These are phyloP conservation scores for Elongisporangium prolatum DNA, from an alignment of 352 stramenopile species.

Conservation along the genomic window DNA sequence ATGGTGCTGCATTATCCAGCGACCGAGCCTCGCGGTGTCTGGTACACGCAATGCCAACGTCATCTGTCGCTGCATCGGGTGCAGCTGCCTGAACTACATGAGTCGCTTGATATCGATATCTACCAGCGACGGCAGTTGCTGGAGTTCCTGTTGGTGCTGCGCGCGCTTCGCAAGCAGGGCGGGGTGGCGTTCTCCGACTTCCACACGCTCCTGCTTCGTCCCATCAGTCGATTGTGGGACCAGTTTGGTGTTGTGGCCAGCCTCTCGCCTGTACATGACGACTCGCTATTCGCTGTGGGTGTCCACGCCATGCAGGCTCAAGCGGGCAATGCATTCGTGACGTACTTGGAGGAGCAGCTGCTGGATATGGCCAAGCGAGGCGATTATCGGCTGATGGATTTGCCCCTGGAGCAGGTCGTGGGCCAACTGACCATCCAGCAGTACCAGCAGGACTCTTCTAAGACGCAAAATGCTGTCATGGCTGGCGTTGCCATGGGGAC, in stretches of 20 bases:
- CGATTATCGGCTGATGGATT: constrained; percentile 17
- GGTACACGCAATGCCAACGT: constrained; percentile 43
- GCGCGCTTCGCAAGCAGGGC: constrained; percentile 20
- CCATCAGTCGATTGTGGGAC: constrained; percentile 1
- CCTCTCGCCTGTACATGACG: constrained; percentile 1
- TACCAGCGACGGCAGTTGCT: constrained; percentile 23
- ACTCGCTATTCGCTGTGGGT: constrained; percentile 13
- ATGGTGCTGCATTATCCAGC: constrained; percentile 43
- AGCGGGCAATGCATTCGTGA: constrained; percentile 20
- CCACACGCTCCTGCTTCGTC: constrained; percentile 25
- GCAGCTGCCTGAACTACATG: constrained; percentile 19
- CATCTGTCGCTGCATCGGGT: constrained; percentile 37
- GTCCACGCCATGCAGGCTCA: constrained; percentile 29
- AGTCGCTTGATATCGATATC: constrained; percentile 3
- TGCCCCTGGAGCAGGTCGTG: constrained; percentile 21
- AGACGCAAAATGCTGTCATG: not conserved
- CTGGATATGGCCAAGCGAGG: constrained; percentile 15
- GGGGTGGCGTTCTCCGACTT: constrained; percentile 30
- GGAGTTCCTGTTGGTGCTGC: constrained; percentile 32
- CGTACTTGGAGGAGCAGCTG: constrained; percentile 21
- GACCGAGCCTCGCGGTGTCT: constrained; percentile 23
- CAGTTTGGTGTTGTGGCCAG: constrained; percentile 15
- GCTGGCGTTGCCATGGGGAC: constrained; percentile 16
- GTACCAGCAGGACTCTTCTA: constrained; percentile 8
- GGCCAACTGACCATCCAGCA: constrained; percentile 23